These are phyloP conservation scores for Thraustochytrium sp. DNA, from an alignment of 352 stramenopile genomes.

Conservation along the genomic window DNA sequence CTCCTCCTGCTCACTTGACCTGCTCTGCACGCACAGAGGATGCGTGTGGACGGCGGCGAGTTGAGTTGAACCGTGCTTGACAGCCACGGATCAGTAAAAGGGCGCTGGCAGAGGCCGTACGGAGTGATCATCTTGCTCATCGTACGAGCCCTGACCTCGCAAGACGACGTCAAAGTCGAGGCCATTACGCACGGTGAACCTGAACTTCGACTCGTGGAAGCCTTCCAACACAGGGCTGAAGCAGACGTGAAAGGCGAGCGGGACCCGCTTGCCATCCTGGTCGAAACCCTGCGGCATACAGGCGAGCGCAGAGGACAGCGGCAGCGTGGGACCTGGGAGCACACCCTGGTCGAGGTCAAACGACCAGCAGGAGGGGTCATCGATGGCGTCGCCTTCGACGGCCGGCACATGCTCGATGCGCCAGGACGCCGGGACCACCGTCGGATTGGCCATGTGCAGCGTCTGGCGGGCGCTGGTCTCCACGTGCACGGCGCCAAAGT, in stretches of 20 bases:
- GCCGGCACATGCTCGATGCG: background rate
- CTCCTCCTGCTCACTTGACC: no score
- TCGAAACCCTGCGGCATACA: slow-evolving; percentile 22
- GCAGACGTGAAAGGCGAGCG: background rate
- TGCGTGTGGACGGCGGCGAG: no score
- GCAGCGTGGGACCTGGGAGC: slow-evolving; percentile 2
- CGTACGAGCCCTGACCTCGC: slow-evolving; percentile 6
- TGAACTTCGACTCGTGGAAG: slow-evolving; percentile 13
- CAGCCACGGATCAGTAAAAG: background rate
- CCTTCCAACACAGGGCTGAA: background rate
- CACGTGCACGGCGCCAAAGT: slow-evolving; percentile 30
- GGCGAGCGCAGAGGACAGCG: background rate
- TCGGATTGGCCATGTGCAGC: slow-evolving; percentile 14
- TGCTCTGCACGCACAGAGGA: no score
- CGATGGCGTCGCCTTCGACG: background rate
- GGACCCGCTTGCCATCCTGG: background rate
- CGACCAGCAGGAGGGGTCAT: slow-evolving; percentile 24
- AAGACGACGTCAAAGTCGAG: background rate
- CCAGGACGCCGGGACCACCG: slow-evolving; percentile 1
- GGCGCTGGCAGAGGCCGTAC: background rate
- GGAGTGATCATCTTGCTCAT: background rate
- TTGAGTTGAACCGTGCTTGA: no score
- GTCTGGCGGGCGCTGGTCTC: background rate
- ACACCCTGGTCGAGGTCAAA: slow-evolving; percentile 14
- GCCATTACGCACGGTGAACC: background rate